These are phyloP conservation scores for Cercospora sp. DNA, from an alignment of 2,329 filamentous ascomycete genomes.

Conservation along the genomic window DNA sequence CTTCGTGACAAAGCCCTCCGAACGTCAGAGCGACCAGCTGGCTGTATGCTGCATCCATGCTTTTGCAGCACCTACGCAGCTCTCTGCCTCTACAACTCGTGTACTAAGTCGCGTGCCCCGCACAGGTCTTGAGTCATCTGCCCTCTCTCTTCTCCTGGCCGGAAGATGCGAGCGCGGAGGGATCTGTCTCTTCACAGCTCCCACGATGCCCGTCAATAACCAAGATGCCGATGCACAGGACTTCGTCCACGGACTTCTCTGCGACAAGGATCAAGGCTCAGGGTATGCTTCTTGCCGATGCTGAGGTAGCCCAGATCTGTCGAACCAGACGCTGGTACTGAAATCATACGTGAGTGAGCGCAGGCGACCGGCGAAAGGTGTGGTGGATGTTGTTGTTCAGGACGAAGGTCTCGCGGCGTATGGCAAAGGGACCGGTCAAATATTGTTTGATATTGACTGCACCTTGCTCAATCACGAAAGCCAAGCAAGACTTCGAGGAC, in stretches of 20 bases:
- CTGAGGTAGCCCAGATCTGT: background rate
- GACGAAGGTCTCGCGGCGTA: background rate
- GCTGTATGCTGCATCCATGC: background rate
- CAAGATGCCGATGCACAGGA: background rate
- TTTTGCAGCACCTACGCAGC: background rate
- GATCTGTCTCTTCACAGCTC: background rate
- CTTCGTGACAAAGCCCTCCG: background rate
- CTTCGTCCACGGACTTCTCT: background rate
- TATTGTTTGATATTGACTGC: background rate
- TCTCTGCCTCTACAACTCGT: background rate
- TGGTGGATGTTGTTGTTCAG: background rate
- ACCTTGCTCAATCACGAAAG: too few species aligned
- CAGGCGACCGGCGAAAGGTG: background rate
- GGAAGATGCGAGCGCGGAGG: background rate
- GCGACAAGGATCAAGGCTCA: background rate
- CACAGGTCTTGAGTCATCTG: background rate
- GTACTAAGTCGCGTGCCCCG: background rate
- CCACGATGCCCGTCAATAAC: background rate
- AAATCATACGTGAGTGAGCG: background rate
- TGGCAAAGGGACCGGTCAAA: background rate
- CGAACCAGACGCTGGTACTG: background rate
- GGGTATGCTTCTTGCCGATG: background rate
- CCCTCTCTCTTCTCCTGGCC: background rate
- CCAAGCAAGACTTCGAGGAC: background rate
- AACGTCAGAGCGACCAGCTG: background rate